Base-by-base conservation (phyloP, 2,329 filamentous ascomycete genomes). In the Stagonosporopsis tanaceti region DNA sequence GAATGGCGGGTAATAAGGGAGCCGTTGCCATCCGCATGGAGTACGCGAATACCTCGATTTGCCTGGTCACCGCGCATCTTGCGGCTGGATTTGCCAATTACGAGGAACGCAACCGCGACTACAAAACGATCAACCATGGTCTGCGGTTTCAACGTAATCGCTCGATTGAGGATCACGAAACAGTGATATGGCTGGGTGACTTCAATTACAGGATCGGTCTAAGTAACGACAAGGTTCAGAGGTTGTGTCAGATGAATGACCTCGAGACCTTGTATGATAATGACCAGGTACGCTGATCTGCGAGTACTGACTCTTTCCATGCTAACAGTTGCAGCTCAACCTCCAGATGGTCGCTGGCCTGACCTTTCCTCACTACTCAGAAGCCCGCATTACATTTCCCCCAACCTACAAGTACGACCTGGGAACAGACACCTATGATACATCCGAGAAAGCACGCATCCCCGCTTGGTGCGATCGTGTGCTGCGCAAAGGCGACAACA, bases 171-270 rank as follows among this genome's bases (percentile, higher is more conserved):
- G 90, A 98, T 73, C 95, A 99, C 72, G 92, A 90, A 63, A 89
- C 91, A 22, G 89, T 98, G 34, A 89, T 78, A 50, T 99, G 95
- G 94, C 84, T 97, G 39, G 95, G 95, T 5, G 95, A 99, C 76
- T 99, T 99, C 81, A 99, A 99, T 73, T 99, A 99, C 77, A 89
- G 95, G 17, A 96, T 99, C 67, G 94, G 93, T 1, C 82, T 98
- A 55, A 85, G 84, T 41, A 87, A 92, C 63, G 92, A 97, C 37
- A 88, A 84, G 58, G 91, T 92, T 7, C 89, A 91, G 64, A 85
- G 88, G 30, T 80, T 96, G 9, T 87, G 97, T 52, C 85, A 89
- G 66, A 83, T 85, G 52, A 82, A 85, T 25, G 89, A 97, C 69
- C 81, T 96, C 11, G 90, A 89, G 53, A 88, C 84, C 17, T 79